Base-by-base conservation (phyloP, 2,329 filamentous ascomycete genomes). In the Claviceps sp. region DNA sequence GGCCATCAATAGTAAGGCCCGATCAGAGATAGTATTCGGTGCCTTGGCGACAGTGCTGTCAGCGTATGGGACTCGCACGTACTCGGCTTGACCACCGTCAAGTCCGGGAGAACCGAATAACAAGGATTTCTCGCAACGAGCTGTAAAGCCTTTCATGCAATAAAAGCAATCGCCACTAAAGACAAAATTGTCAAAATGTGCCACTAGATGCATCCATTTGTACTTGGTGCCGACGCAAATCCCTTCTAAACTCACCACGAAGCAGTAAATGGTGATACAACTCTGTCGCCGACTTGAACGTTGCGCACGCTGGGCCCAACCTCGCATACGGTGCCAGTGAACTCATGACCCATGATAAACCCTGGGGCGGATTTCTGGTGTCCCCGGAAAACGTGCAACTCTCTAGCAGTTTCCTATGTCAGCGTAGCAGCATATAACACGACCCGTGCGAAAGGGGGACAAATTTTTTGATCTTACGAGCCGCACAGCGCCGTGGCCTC, bases 381-480 rank as follows among this genome's bases (percentile, higher is more conserved):
- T 38, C 90, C 90, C 46, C 89, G 85, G 70, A 84, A 95, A 51
- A 88, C 82, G 67, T 95, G 90, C 40, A 95, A 74, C 63, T 95
- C 89, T 62, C 86, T 90, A 20, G 16, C 26, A 16, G 20, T 4
- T 38, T 13, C 16, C 14, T 38, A 45, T 40, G 30, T 50, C n/a
- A 49, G 51, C 41, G 7, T 6, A 37, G 20, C 13, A 47, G 13
- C 4, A 42, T 7, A 16, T 9, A 47, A 20, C 2, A 11, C 22
- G 40, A n/a, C n/a, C 16, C n/a, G 24, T 13, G 11, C 8, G 16
- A 22, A 22, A 18, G 16, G 26, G n/a, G 1, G 24, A 40, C 44
- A 37, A 52, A 52, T 45, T 41, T 46, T 41, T 54, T 18, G n/a
- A 44, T 72, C 79, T 63, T 71, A 90, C 87, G 86, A 91, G 64